phyloP scores from a whole-genome alignment of 441 rosid species.

The Geranium incanum region DNA sequence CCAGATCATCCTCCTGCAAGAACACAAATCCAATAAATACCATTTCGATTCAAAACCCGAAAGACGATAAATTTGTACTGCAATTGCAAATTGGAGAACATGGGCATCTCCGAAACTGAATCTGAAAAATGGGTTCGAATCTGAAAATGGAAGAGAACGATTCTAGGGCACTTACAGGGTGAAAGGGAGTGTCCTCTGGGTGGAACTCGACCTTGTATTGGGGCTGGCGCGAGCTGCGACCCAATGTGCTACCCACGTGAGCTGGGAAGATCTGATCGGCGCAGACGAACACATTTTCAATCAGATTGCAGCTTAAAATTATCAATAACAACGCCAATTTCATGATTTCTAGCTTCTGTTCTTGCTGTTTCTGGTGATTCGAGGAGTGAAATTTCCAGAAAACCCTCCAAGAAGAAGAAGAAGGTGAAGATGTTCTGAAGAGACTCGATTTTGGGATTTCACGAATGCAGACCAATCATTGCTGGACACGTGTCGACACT shows the following conservation, averaged over 20 bases:
- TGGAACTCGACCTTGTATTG: constrained; percentile 71
- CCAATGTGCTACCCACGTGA: constrained; percentile 56
- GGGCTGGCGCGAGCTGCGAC: constrained; percentile 70
- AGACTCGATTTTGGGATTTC: neutral
- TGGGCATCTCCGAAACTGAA: neutral
- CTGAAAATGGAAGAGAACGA: neutral
- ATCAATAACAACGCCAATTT: neutral
- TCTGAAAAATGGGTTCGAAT: neutral
- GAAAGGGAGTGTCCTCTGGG: constrained; percentile 59
- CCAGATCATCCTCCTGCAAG: constrained; percentile 64
- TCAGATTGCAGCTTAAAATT: neutral
- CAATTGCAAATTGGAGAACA: neutral
- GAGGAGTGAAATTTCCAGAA: neutral
- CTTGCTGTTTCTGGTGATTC: neutral
- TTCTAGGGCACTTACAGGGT: constrained; percentile 45
- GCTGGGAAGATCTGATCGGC: constrained; percentile 63
- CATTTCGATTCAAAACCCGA: neutral
- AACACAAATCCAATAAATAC: constrained; percentile 9
- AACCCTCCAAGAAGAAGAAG: neutral
- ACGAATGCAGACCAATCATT: neutral
- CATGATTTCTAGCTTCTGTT: neutral
- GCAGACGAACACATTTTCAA: constrained; percentile 16
- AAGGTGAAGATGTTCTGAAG: neutral
- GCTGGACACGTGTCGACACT: neutral
- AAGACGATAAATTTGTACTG: constrained; percentile 3